Percentiles rank a stretch among this genome's conserved stretches.
phyloP scores from a whole-genome alignment of 2,329 filamentous ascomycete species.

The Juglanconis juglandina region DNA sequence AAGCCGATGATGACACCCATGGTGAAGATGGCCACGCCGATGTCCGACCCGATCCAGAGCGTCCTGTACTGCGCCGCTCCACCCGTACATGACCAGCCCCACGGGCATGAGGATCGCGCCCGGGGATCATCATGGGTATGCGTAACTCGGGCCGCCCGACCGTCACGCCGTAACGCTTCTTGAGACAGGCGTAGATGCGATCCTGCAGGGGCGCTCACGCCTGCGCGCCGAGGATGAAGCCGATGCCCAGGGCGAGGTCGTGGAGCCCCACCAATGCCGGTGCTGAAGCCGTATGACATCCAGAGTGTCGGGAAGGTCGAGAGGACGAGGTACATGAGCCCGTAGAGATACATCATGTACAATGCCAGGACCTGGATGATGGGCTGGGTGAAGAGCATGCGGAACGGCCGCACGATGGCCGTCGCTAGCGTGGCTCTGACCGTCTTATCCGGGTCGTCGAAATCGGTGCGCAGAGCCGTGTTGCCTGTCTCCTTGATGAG shows the following conservation, averaged over 20 bases:
- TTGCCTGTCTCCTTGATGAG: conserved; percentile 59
- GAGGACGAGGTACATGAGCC: conserved; percentile 49
- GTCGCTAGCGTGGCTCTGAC: conserved; percentile 32
- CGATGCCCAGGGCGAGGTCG: conserved; percentile 35
- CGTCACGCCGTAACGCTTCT: conserved; percentile 32
- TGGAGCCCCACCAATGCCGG: conserved; percentile 33
- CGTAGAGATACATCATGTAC: conserved; percentile 51
- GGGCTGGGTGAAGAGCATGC: conserved; percentile 48
- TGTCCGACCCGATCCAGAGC: conserved; percentile 45
- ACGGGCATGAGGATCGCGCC: conserved; percentile 42
- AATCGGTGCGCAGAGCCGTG: conserved; percentile 42
- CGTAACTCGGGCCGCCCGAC: conserved; percentile 40
- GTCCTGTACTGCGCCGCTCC: conserved; percentile 39
- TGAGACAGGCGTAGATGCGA: conserved; percentile 40
- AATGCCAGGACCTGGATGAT: conserved; percentile 50
- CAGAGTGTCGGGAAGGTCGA: conserved; percentile 45
- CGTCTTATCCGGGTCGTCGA: conserved; percentile 42
- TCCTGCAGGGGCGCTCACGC: conserved; percentile 43
- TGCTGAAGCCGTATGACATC: conserved; percentile 34
- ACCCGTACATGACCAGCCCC: conserved; percentile 45
- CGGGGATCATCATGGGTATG: conserved; percentile 41
- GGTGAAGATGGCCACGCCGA: conserved; percentile 38
- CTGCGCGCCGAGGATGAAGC: conserved; percentile 36
- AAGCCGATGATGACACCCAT: conserved; percentile 39
- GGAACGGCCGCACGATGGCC: conserved; percentile 45